Conservation (phyloP, 2,329 filamentous ascomycete species). For the Fusarium nodosum region DNA sequence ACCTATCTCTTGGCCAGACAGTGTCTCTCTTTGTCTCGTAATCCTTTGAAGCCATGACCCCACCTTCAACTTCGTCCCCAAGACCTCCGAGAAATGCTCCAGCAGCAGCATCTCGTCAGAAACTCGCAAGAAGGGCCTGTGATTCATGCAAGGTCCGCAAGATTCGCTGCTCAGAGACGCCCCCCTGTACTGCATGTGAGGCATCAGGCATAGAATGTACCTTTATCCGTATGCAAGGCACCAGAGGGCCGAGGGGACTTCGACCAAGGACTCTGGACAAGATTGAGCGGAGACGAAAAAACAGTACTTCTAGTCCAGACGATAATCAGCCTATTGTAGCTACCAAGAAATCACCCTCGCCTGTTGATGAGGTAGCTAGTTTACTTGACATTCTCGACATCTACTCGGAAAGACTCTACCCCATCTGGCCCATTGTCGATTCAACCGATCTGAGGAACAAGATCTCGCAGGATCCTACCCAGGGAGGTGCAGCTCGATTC, state of each 20-base stretch:
- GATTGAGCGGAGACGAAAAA: conserved; percentile 52
- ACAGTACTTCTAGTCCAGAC: conserved; percentile 22
- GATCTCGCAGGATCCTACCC: conserved; percentile 51
- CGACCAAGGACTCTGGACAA: conserved; percentile 60
- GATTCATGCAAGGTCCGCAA: conserved; percentile 68
- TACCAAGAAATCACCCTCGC: conserved; percentile 23
- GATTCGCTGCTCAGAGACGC: conserved; percentile 63
- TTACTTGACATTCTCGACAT: conserved; percentile 56
- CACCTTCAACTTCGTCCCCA: conserved; percentile 26
- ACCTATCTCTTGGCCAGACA: neutral
- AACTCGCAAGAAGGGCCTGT: conserved; percentile 57
- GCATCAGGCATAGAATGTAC: conserved; percentile 63
- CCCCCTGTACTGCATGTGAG: conserved; percentile 62
- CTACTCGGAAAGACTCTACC: conserved; percentile 64
- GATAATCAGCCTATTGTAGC: conserved; percentile 10
- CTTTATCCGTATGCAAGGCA: conserved; percentile 61
- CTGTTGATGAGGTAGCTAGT: conserved; percentile 46
- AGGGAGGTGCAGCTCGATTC: conserved; percentile 54
- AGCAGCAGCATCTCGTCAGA: conserved; percentile 38
- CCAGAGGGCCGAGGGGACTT: conserved; percentile 61
- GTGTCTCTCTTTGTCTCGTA: neutral
- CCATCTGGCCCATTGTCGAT: conserved; percentile 66
- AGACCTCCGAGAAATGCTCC: conserved; percentile 39
- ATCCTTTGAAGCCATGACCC: conserved; percentile 31
- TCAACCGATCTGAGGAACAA: conserved; percentile 58